Percentiles rank a stretch among this genome's conserved stretches.
phyloP scores from a whole-genome alignment of 768 basidiomycete genomes.

The Suillus subluteus region DNA sequence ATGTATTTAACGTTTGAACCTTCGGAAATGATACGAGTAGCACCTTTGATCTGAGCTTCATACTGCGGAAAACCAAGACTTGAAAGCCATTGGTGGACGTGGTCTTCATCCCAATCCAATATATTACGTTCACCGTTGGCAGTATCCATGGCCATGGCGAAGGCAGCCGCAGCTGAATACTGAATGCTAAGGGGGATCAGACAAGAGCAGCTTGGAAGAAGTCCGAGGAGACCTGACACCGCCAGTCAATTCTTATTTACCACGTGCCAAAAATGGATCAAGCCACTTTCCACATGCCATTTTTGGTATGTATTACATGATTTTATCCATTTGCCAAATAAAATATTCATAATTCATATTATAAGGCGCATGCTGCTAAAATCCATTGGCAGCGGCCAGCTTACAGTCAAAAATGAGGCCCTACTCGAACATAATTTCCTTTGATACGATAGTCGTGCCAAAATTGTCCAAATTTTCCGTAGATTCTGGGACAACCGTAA shows the following conservation, averaged over 20 bases:
- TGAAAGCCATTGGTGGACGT: constrained; percentile 80
- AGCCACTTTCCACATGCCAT: not conserved
- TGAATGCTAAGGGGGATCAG: constrained; percentile 9
- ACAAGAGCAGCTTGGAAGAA: constrained; percentile 11
- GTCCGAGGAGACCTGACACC: constrained; percentile 5
- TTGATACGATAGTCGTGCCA: not conserved
- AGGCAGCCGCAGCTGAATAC: not conserved
- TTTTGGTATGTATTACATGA: not conserved
- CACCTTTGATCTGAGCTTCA: constrained; percentile 80
- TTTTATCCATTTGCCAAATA: not conserved
- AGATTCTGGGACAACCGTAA: not conserved
- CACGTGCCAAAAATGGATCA: constrained; percentile 4
- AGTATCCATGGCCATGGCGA: constrained; percentile 32
- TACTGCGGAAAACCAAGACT: constrained; percentile 86
- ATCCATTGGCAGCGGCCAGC: not conserved
- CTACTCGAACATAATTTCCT: not conserved
- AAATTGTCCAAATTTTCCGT: not conserved
- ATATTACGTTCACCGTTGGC: constrained; percentile 40
- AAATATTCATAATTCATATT: not conserved
- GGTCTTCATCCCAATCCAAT: constrained; percentile 72
- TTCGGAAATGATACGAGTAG: constrained; percentile 20
- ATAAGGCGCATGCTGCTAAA: not conserved
- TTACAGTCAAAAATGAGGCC: no score
- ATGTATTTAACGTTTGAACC: constrained; percentile 11
- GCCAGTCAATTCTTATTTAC: constrained; percentile 10